phyloP scores from a whole-genome alignment of 805 yeast species.

The Komagataella pastoris region DNA sequence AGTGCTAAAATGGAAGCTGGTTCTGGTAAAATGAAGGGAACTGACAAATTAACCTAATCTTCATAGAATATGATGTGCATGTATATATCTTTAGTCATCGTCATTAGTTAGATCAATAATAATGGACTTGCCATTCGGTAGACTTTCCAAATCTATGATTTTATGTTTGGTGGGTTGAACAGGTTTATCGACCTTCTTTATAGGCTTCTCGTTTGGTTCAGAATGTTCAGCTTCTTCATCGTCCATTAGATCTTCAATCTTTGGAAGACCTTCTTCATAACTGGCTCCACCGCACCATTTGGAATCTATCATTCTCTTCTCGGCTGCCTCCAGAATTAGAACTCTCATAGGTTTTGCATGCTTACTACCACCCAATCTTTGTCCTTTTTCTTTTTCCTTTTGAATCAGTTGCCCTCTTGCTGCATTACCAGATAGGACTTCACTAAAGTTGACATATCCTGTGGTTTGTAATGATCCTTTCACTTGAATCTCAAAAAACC shows the following conservation, averaged over 20 bases:
- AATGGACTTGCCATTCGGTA: background rate
- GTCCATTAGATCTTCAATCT: conserved; percentile 5
- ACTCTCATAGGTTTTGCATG: conserved; percentile 19
- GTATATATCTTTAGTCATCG: background rate
- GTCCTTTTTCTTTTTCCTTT: conserved; percentile 8
- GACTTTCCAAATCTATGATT: conserved; percentile 5
- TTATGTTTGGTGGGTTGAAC: conserved; percentile 6
- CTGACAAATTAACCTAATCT: conserved; percentile 27
- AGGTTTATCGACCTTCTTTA: background rate
- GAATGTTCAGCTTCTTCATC: background rate
- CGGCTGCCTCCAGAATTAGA: conserved; percentile 47
- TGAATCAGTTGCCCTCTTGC: conserved; percentile 14
- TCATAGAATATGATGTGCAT: background rate
- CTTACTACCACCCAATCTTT: conserved; percentile 13
- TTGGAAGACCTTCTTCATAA: conserved; percentile 6
- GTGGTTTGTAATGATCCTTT: conserved; percentile 28
- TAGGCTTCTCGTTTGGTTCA: background rate
- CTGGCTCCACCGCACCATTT: conserved; percentile 28
- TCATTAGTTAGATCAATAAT: background rate
- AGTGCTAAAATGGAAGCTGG: conserved; percentile 89
- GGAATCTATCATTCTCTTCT: conserved; percentile 38
- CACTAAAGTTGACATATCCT: conserved; percentile 36
- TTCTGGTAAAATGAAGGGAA: conserved; percentile 65
- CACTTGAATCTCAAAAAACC: conserved; percentile 30
- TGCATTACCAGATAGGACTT: conserved; percentile 25